Percentiles rank a stretch among this genome's conserved stretches.
phyloP scores from a whole-genome alignment of 495 filamentous ascomycete genomes.

The Extremus antarcticus region DNA sequence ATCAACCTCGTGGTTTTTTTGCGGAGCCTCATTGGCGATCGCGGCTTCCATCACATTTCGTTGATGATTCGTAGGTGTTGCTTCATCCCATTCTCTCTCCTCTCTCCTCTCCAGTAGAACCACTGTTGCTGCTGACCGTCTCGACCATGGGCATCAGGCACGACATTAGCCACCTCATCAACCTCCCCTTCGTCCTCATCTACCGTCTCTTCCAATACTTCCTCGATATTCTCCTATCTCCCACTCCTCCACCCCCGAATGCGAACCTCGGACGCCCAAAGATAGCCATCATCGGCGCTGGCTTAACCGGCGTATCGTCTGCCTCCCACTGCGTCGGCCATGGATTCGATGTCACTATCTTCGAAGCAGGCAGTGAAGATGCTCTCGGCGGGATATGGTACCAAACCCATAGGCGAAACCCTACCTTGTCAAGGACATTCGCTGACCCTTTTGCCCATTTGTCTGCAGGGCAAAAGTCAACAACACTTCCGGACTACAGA shows the following conservation, averaged over 20 bases:
- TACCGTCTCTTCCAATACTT: conserved; percentile 60
- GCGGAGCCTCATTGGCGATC: neutral
- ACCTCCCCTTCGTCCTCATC: conserved; percentile 42
- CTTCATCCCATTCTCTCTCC: neutral
- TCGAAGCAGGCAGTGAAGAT: conserved; percentile 55
- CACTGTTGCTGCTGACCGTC: too few species aligned
- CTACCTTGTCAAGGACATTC: too few species aligned
- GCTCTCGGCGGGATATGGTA: conserved; percentile 74
- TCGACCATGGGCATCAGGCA: neutral
- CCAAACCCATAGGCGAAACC: too few species aligned
- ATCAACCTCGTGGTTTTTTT: neutral
- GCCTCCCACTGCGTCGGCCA: conserved; percentile 80
- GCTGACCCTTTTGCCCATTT: too few species aligned
- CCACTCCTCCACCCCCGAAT: conserved; percentile 51
- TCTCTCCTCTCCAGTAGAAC: neutral
- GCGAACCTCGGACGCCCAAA: conserved; percentile 45
- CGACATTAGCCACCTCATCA: conserved; percentile 13
- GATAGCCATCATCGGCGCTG: conserved; percentile 74
- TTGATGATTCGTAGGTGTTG: neutral
- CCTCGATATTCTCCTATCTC: conserved; percentile 55
- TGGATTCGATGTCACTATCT: conserved; percentile 72
- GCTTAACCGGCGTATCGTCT: conserved; percentile 70
- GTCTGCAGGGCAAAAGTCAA: conserved; percentile 79
- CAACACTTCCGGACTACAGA: conserved; percentile 70
- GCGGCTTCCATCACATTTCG: neutral